Conservation (phyloP, 371 early-diverging fungal genomes). For the Haplosporangium sp. region DNA sequence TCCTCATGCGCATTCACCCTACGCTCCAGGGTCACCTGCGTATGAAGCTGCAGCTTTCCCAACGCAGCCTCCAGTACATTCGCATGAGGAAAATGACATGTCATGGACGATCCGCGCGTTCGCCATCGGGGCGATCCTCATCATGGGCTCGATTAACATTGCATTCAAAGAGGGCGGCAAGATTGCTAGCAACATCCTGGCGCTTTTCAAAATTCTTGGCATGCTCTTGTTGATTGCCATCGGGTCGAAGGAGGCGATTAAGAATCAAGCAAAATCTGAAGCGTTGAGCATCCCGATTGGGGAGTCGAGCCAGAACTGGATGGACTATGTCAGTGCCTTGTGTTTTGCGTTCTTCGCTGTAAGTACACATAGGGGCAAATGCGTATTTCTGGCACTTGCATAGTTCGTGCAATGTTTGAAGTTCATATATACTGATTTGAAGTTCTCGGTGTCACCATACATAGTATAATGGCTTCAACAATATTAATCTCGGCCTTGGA, state of each 20-base stretch:
- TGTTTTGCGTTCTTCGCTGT: constrained; percentile 56
- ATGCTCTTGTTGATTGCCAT: constrained; percentile 52
- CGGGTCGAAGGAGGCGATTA: constrained; percentile 42
- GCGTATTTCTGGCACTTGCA: neutral
- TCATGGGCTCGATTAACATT: constrained; percentile 48
- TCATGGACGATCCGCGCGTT: constrained; percentile 34
- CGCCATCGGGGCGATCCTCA: constrained; percentile 32
- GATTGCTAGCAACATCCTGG: constrained; percentile 45
- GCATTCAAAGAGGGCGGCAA: constrained; percentile 50
- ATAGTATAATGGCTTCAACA: constrained; percentile 55
- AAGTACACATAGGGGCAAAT: constrained; percentile 1
- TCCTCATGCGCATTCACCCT: constrained; percentile 30
- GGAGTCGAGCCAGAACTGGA: constrained; percentile 36
- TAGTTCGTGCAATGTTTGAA: too few relatives aligned
- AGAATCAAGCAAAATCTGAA: constrained; percentile 46
- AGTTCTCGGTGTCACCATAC: neutral
- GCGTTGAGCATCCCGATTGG: constrained; percentile 42
- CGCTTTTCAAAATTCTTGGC: constrained; percentile 45
- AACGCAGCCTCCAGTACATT: constrained; percentile 10
- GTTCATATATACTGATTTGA: too few relatives aligned
- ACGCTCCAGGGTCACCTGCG: constrained; percentile 13
- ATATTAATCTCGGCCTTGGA: constrained; percentile 52
- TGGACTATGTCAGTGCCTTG: constrained; percentile 51
- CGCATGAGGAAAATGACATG: constrained; percentile 20
- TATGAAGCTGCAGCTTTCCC: constrained; percentile 15